Evolutionary conservation across 257 asterid species (phyloP).

Genomic region (Agastache rugosa): DNA sequence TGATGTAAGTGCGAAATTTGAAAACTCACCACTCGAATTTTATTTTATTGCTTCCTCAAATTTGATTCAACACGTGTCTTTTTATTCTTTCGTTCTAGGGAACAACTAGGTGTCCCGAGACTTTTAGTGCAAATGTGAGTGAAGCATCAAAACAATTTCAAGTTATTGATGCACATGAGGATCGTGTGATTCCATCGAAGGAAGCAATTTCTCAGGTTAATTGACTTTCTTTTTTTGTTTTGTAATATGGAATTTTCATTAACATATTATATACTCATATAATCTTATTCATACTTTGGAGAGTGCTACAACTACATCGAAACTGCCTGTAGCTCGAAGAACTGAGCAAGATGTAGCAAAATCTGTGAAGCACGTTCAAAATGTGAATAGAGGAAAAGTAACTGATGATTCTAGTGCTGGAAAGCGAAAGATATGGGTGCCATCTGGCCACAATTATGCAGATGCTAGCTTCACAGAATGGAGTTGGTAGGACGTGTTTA

Average conservation of each 20-base stretch:
- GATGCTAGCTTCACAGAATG: neutral
- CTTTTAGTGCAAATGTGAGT: neutral
- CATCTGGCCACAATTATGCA: neutral
- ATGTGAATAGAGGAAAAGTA: neutral
- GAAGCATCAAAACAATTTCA: neutral
- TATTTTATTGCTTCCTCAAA: neutral
- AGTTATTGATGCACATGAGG: neutral
- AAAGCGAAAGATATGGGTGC: neutral
- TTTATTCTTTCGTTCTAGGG: neutral
- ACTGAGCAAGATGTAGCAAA: neutral
- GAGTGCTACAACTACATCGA: neutral
- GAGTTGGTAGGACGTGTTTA: neutral
- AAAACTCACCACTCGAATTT: neutral
- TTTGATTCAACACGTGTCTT: neutral
- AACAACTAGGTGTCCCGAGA: neutral
- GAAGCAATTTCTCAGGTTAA: neutral
- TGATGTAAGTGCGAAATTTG: neutral
- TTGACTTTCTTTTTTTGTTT: neutral
- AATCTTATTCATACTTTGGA: too few relatives aligned
- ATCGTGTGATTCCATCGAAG: neutral
- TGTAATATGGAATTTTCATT: neutral
- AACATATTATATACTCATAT: neutral
- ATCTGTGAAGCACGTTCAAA: neutral
- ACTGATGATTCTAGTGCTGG: neutral
- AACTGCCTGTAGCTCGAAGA: neutral